phyloP scores from a whole-genome alignment of 2,329 filamentous ascomycete species.

The Onygenales sp. region DNA sequence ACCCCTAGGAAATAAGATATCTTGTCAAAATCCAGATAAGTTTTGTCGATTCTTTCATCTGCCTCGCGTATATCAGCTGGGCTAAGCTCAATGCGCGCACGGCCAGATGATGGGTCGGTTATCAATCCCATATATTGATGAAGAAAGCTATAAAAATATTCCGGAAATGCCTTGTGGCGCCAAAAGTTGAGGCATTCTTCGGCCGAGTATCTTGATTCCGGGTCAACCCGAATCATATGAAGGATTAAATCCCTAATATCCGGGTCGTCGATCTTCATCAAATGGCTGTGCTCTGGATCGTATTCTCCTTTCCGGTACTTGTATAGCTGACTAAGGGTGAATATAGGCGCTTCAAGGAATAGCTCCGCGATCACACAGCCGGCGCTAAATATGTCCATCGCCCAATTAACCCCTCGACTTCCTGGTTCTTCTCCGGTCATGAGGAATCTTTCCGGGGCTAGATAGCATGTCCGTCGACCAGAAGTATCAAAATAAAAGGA shows the following conservation, averaged over 20 bases:
- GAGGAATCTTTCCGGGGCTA: constrained; percentile 88
- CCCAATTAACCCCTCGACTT: constrained; percentile 64
- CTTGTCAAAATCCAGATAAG: constrained; percentile 94
- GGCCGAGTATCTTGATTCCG: constrained; percentile 82
- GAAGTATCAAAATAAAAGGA: constrained; percentile 97
- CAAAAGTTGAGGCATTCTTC: constrained; percentile 91
- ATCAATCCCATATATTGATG: constrained; percentile 97
- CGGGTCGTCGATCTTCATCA: constrained; percentile 78
- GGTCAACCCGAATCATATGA: constrained; percentile 94
- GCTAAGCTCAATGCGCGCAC: constrained; percentile 58
- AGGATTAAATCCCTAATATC: constrained; percentile 81
- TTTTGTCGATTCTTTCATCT: constrained; percentile 86
- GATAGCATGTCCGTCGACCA: constrained; percentile 81
- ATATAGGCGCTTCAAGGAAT: constrained; percentile 92
- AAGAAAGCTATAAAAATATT: constrained; percentile 95
- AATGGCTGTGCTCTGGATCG: constrained; percentile 68
- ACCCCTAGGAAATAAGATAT: constrained; percentile 90
- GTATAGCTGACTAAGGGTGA: constrained; percentile 91
- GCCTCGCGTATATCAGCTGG: constrained; percentile 70
- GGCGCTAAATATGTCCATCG: constrained; percentile 97
- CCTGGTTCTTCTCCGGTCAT: constrained; percentile 58
- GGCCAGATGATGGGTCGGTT: constrained; percentile 78
- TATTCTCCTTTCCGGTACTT: constrained; percentile 91
- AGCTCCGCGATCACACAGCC: constrained; percentile 96
- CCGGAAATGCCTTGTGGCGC: constrained; percentile 83